phyloP scores from a whole-genome alignment of 2,329 filamentous ascomycete species.

The Hymenotorrendiella dingleyae region DNA sequence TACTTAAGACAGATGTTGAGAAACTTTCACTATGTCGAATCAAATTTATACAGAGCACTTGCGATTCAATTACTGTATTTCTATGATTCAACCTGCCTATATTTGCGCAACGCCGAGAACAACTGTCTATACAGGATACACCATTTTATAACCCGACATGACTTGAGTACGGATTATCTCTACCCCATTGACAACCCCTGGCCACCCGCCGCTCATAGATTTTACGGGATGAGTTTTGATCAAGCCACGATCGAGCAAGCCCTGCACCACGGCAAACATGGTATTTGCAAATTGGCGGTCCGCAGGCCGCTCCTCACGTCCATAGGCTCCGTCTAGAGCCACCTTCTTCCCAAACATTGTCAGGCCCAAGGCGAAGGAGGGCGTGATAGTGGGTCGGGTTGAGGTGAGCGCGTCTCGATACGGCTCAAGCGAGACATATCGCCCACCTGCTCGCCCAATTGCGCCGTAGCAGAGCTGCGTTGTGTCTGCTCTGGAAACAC shows the following conservation, averaged over 20 bases:
- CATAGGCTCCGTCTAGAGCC: constrained; percentile 21
- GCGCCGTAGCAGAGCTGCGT: constrained; percentile 34
- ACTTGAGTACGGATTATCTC: constrained; percentile 5
- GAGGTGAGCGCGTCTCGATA: background rate
- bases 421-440: constrained; percentile 18
- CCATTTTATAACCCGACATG: constrained; percentile 18
- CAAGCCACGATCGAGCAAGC: constrained; percentile 30
- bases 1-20: no score
- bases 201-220: constrained; percentile 4
- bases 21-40: no score
- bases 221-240: constrained; percentile 27
- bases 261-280: constrained; percentile 5
- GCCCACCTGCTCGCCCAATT: constrained; percentile 32
- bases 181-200: constrained; percentile 13
- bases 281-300: constrained; percentile 10
- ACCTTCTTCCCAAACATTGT: constrained; percentile 26
- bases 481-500: constrained; percentile 23
- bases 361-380: constrained; percentile 28
- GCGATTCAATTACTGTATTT: no score
- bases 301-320: constrained; percentile 10
- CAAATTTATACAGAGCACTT: no score
- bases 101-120: no score
- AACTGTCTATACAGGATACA: no score
- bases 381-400: constrained; percentile 16
- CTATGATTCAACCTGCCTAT: no score